Evolutionary conservation across 805 yeast genomes (phyloP), one percentile per base, ranked within the genome.

Genomic region (Ogataea paradorogensis): DNA sequence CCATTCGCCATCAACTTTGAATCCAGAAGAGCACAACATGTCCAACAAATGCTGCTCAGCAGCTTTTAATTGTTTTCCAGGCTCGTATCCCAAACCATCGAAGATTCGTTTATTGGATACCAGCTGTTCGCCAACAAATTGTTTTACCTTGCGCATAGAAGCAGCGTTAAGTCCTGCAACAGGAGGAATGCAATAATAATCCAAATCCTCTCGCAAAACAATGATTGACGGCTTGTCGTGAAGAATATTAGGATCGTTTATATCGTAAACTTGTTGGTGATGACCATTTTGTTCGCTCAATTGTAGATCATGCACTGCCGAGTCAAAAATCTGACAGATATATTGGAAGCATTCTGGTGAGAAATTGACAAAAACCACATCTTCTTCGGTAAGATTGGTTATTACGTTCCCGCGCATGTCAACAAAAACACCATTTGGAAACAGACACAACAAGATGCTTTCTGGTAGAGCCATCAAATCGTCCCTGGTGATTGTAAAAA

Each of bases 41-140:
- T 89, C 97, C 66, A 87, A 75, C 32, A 93, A 71, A 62, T 91
- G 98, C 62, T 85, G 91, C 61, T 93, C 99, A 1, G 99, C 98
- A 11, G 95, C 82, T 7, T 89, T 90, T 45, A 84, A 62, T 25
- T 67, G 68, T 50, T 76, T 79, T 2, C 70, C 71, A 1, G 70
- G 66, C 11, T 61, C 66, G 54, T 73, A 78, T 1, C 89, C 93
- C 42, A 90, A 72, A 0, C 98, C 97, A 42, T 80, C 78, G 57
- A 93, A 93, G 1, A 93, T 80, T 38, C 72, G 68, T 23, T 65
- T 63, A 50, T 82, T 79, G 9, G 64, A 52, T 20, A 78, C 69
- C 47, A 91, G 68, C 42, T 72, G 66, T 47, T 80, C 70, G 47
- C 95, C 95, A 9, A 88, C 93, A 45, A 76, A 75, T 33, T 77